Percentiles rank a stretch among this genome's conserved stretches.
These are phyloP conservation scores for Drechslerella dactyloides DNA, from an alignment of 2,329 filamentous ascomycete genomes.

Conservation along the genomic window DNA sequence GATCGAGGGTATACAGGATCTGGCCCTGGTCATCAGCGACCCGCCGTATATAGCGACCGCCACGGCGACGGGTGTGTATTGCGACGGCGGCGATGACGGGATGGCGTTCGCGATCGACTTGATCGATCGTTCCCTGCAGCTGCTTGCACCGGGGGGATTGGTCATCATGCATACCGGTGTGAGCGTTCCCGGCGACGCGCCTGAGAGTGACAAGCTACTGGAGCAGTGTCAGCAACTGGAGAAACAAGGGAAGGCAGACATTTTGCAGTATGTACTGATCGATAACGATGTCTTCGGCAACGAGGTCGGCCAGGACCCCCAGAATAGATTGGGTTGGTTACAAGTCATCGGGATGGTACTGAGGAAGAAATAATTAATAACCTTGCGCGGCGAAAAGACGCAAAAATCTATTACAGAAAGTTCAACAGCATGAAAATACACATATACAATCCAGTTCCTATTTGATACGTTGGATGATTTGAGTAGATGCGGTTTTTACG, in stretches of 20 bases:
- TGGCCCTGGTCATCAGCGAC: neutral
- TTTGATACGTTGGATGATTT: too few relatives aligned
- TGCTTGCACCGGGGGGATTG: neutral
- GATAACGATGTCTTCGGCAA: constrained; percentile 12
- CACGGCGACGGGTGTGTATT: neutral
- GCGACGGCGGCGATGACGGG: neutral
- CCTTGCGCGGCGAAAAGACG: neutral
- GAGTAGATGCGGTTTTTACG: too few relatives aligned
- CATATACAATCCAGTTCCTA: too few relatives aligned
- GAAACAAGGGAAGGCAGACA: neutral
- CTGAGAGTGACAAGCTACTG: neutral
- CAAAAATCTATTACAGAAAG: too few relatives aligned
- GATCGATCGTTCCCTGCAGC: neutral
- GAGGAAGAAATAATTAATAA: constrained; percentile 2
- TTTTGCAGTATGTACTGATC: neutral
- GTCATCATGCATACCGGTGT: constrained; percentile 1
- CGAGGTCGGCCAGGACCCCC: neutral
- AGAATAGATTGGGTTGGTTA: constrained; percentile 1
- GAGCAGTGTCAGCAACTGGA: neutral
- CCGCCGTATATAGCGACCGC: constrained; percentile 3
- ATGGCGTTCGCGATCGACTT: neutral
- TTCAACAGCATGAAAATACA: too few relatives aligned
- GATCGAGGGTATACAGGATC: neutral
- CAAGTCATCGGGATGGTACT: neutral
- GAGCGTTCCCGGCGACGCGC: neutral